These are phyloP conservation scores for Oryza officinalis DNA, from an alignment of 176 grass and related monocot genomes.

Conservation along the genomic window DNA sequence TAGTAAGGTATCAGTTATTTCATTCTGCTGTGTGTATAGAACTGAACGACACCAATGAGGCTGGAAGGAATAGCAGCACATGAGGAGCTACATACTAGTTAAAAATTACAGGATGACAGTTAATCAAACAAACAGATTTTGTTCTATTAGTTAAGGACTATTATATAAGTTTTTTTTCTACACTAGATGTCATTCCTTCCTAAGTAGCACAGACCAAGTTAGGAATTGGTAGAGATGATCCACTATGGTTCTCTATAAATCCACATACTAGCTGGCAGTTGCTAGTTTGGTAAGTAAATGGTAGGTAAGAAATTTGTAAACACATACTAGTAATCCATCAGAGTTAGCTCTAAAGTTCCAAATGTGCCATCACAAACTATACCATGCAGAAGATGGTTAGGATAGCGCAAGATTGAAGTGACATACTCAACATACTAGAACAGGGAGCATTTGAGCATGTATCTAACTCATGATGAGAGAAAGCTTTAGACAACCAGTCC, in stretches of 20 bases:
- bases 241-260: constrained; percentile 8
- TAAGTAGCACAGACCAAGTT: not conserved
- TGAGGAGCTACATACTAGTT: constrained; percentile 5
- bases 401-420: not conserved
- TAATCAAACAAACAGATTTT: constrained; percentile 16
- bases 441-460: too few relatives aligned
- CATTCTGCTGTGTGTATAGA: not conserved
- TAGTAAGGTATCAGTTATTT: not conserved
- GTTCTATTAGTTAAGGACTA: not conserved
- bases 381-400: not conserved
- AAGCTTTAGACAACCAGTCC: not conserved
- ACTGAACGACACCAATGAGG: not conserved
- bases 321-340: not conserved
- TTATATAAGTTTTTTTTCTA: constrained; percentile 7
- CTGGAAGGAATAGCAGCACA: not conserved
- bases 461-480: not conserved
- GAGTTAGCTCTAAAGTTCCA: not conserved
- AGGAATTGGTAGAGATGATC: constrained; percentile 11
- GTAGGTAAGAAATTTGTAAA: constrained; percentile 1
- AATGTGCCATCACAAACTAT: not conserved
- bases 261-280: not conserved
- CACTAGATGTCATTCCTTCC: not conserved
- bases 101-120: not conserved
- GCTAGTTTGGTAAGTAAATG: constrained; percentile 1
- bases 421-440: not conserved